Percentiles rank a stretch among this genome's conserved stretches.
Evolutionary conservation across 495 filamentous ascomycete species (phyloP).

Genomic region (Xylona heveae): DNA sequence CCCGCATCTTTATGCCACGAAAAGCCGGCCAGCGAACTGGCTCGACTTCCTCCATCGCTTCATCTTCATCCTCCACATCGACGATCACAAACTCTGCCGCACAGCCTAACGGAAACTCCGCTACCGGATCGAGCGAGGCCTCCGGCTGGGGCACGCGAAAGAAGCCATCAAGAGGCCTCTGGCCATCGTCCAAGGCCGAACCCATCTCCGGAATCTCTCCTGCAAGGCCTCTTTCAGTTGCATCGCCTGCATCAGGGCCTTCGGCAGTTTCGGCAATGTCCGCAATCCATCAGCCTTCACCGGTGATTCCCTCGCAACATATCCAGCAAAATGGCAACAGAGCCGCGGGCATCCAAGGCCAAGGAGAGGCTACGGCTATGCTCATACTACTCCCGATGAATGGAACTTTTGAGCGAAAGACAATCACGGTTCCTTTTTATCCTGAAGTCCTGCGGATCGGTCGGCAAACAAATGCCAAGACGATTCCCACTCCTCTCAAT

Average conservation of each 20-base stretch:
- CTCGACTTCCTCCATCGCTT: slow-evolving; percentile 69
- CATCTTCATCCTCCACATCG: slow-evolving; percentile 37
- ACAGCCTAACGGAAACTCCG: slow-evolving; percentile 26
- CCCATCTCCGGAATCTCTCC: slow-evolving; percentile 40
- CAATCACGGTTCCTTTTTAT: slow-evolving; percentile 72
- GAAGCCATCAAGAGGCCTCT: slow-evolving; percentile 42
- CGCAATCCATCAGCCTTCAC: slow-evolving; percentile 52
- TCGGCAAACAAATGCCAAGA: slow-evolving; percentile 91
- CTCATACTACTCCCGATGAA: slow-evolving; percentile 73
- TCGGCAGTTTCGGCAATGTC: slow-evolving; percentile 46
- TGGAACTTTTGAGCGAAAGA: slow-evolving; percentile 89
- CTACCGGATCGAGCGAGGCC: slow-evolving; percentile 19
- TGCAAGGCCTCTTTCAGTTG: slow-evolving; percentile 37
- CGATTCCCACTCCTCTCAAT: slow-evolving; percentile 69
- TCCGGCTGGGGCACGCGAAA: slow-evolving; percentile 36
- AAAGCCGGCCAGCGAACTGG: slow-evolving; percentile 70
- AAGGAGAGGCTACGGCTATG: slow-evolving; percentile 43
- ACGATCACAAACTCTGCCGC: slow-evolving; percentile 22
- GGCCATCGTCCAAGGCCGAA: slow-evolving; percentile 50
- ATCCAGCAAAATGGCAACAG: slow-evolving; percentile 45
- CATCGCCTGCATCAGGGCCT: slow-evolving; percentile 39
- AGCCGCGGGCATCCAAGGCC: slow-evolving; percentile 27
- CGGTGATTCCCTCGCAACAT: slow-evolving; percentile 53
- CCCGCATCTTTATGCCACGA: slow-evolving; percentile 71
- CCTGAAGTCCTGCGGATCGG: slow-evolving; percentile 84